A percentile compares a stretch with the other conserved stretches of the same genome.
These are phyloP conservation scores for Neurospora tetraspora DNA, from an alignment of 495 filamentous ascomycete species.

Conservation along the genomic window DNA sequence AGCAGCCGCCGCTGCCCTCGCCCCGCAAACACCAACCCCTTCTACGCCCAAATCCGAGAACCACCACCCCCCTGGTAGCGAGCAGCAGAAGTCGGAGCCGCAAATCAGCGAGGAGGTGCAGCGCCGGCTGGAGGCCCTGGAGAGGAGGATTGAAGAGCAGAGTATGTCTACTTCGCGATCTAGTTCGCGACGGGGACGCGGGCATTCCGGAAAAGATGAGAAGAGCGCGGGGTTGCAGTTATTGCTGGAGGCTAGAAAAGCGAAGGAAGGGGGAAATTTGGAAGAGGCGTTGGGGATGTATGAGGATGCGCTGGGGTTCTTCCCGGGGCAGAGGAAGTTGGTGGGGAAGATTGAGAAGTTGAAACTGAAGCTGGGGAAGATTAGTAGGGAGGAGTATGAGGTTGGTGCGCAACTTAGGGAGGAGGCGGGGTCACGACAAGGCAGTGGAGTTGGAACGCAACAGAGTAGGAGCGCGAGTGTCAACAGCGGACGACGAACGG, in stretches of 20 bases:
- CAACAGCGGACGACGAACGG: constrained; percentile 1
- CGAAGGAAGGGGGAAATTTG: constrained; percentile 73
- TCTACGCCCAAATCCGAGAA: background rate
- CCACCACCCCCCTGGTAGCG: constrained; percentile 27
- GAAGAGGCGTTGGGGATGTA: constrained; percentile 75
- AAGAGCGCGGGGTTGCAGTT: constrained; percentile 70
- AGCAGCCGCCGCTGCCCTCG: constrained; percentile 21
- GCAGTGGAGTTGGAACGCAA: background rate
- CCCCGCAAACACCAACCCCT: background rate
- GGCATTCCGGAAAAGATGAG: constrained; percentile 22
- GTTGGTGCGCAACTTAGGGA: background rate
- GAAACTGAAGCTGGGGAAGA: constrained; percentile 46
- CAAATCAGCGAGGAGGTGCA: constrained; percentile 68
- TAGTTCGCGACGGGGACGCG: constrained; percentile 24
- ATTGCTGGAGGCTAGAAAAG: constrained; percentile 84
- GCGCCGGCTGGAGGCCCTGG: constrained; percentile 69
- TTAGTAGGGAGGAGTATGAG: background rate
- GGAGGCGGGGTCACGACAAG: background rate
- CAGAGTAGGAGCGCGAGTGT: constrained; percentile 6
- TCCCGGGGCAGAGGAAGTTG: constrained; percentile 79
- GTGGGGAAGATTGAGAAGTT: constrained; percentile 63
- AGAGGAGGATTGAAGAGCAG: constrained; percentile 61
- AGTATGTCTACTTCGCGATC: background rate
- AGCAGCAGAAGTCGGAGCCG: constrained; percentile 17
- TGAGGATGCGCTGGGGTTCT: constrained; percentile 70